Evolutionary conservation across 768 basidiomycete genomes (phyloP).

Genomic region (Tricholoma furcatifolium): DNA sequence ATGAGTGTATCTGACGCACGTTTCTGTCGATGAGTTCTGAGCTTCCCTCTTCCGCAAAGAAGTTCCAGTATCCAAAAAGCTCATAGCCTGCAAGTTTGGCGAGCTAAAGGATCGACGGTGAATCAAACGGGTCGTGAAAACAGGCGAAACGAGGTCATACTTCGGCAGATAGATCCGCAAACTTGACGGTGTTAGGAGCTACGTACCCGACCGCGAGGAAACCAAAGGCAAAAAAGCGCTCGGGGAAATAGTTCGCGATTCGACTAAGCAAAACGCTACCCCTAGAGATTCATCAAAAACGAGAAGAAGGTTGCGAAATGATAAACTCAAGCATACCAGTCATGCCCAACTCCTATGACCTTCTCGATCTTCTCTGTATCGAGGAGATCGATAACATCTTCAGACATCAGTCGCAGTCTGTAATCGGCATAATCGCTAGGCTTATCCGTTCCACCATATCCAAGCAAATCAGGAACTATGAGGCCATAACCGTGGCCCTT

Average conservation of each 20-base stretch:
- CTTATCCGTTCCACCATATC: conserved; percentile 49
- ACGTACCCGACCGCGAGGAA: conserved; percentile 37
- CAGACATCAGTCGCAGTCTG: conserved; percentile 26
- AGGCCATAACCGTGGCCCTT: conserved; percentile 38
- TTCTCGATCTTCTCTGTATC: conserved; percentile 31
- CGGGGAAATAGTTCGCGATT: conserved; percentile 33
- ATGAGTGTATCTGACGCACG: conserved; percentile 19
- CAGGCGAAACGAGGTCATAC: neutral
- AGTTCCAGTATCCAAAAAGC: conserved; percentile 33
- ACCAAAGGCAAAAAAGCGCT: conserved; percentile 38
- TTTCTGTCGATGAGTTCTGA: conserved; percentile 32
- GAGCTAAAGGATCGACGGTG: conserved; percentile 4
- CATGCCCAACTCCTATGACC: conserved; percentile 41
- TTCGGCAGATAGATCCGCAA: conserved; percentile 2
- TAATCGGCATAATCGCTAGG: conserved; percentile 38
- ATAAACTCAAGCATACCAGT: conserved; percentile 30
- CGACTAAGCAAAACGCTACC: conserved; percentile 31
- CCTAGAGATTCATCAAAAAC: conserved; percentile 24
- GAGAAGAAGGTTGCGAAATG: neutral
- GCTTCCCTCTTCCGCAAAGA: conserved; percentile 33
- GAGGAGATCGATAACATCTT: conserved; percentile 41
- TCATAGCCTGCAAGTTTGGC: conserved; percentile 28
- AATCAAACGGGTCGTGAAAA: neutral
- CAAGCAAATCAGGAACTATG: conserved; percentile 50
- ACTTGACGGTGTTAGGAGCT: conserved; percentile 20